Evolutionary conservation across 2,329 filamentous ascomycete genomes (phyloP), one percentile per base, ranked within the genome.

Genomic region (Fusarium kyushuense): DNA sequence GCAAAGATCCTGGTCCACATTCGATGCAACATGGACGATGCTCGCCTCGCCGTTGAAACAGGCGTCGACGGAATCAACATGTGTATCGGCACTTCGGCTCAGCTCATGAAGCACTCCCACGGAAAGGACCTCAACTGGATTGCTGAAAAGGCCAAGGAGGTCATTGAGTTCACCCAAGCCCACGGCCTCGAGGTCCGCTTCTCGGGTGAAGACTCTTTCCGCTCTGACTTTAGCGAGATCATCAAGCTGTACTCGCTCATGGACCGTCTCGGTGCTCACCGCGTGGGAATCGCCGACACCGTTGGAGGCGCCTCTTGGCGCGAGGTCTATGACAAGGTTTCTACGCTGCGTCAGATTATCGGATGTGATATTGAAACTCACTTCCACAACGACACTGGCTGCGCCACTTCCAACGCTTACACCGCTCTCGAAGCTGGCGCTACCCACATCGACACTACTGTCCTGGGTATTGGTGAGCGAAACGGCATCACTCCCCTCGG

Each of bases 221-320:
- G 93, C 73, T 92, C 91, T 59, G 91, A 95, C 77, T 85, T 96
- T 25, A 47, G 33, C 66, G 93, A 96, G 77, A 86, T 96, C 36
- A 85, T 96, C 58, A 90, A 90, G 58, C 88, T 96, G 70, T 96
- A 96, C 84, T 89, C 86, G 63, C 91, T 92, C 23, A 92, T 95
- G 65, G 91, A 95, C 81, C 90, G 92, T 81, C 88, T 92, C 72
- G 93, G 93, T 72, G 93, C 95, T 33, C 87, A 93, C 82, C 86
- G 93, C 78, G 93, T 96, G 2, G 94, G 95, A 82, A 94, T 97
- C 77, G 94, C 94, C 46, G 94, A 97, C 78, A 97, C 94, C n/a
- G 94, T 97, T 71, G 92, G 92, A 64, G 93, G 92, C 74, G 93
- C 92, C 54, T 89, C 89, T 32, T 93, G 94, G 55, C 86, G 93